phyloP scores from a whole-genome alignment of 306 rosid species.

The Pyrus communis region DNA sequence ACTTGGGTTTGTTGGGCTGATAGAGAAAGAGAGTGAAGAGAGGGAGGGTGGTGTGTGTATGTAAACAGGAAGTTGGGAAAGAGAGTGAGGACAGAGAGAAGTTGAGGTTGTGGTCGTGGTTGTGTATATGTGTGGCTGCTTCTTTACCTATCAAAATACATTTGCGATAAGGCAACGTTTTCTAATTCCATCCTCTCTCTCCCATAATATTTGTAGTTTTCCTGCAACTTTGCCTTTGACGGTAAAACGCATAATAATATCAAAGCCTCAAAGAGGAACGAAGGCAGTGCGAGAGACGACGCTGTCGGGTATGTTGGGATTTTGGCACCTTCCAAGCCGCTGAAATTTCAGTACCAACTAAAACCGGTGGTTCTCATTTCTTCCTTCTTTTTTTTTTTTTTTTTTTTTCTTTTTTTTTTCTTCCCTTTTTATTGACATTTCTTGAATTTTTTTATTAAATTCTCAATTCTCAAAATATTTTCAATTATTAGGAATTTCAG shows the following conservation, averaged over 20 bases:
- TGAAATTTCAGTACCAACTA: neutral
- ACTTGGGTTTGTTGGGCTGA: neutral
- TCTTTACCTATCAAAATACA: constrained; percentile 48
- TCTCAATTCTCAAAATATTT: neutral
- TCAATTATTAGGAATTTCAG: neutral
- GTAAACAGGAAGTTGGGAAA: neutral
- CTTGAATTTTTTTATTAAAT: neutral
- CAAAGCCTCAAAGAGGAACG: neutral
- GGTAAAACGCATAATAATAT: neutral
- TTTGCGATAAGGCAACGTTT: constrained; percentile 25
- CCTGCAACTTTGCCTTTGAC: neutral
- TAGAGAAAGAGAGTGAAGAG: neutral
- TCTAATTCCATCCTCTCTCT: neutral
- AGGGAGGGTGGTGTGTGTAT: constrained; percentile 9
- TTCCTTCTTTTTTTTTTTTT: neutral
- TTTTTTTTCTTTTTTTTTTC: neutral
- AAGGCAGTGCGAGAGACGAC: neutral
- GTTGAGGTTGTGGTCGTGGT: constrained; percentile 23
- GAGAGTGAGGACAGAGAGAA: neutral
- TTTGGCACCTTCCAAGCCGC: constrained; percentile 4
- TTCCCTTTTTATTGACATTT: neutral
- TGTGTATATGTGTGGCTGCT: constrained; percentile 47
- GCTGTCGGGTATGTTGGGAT: neutral
- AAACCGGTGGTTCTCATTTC: neutral
- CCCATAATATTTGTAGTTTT: neutral